Evolutionary conservation across 1,139 yeast genomes (phyloP).

Genomic region (Yarrowia galli): DNA sequence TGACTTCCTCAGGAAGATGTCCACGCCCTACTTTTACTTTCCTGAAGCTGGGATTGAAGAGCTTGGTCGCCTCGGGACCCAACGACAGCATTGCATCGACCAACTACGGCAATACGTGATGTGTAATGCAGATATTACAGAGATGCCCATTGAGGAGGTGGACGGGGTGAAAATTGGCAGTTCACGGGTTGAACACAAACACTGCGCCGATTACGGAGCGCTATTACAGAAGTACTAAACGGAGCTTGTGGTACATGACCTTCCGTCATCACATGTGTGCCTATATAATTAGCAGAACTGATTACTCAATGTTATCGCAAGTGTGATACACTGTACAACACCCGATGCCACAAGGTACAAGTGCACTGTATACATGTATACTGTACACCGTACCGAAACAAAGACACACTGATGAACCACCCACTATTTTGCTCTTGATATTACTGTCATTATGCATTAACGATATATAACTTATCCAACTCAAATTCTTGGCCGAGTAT

Average conservation of each 20-base stretch:
- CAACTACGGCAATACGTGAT: constrained; percentile 26
- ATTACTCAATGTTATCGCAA: no score
- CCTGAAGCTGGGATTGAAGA: constrained; percentile 18
- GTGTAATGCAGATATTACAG: constrained; percentile 23
- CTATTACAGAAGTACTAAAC: constrained; percentile 1
- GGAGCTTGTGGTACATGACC: no score
- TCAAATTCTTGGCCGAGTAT: background rate
- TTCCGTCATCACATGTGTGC: no score
- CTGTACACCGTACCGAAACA: no score
- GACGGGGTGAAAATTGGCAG: constrained; percentile 27
- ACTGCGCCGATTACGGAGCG: background rate
- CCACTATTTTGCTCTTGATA: no score
- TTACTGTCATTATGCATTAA: constrained; percentile 10
- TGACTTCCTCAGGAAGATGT: constrained; percentile 18
- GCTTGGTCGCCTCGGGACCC: constrained; percentile 4
- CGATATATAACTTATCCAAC: constrained; percentile 15
- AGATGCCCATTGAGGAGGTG: constrained; percentile 20
- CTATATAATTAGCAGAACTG: background rate
- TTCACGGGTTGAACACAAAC: constrained; percentile 18
- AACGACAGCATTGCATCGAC: constrained; percentile 22
- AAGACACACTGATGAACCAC: no score
- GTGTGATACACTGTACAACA: no score
- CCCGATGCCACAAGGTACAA: no score
- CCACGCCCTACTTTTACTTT: constrained; percentile 16
- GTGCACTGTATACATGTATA: no score